Evolutionary conservation across 1,284 basidiomycete genomes (phyloP).

Genomic region (Inonotus obliquus): DNA sequence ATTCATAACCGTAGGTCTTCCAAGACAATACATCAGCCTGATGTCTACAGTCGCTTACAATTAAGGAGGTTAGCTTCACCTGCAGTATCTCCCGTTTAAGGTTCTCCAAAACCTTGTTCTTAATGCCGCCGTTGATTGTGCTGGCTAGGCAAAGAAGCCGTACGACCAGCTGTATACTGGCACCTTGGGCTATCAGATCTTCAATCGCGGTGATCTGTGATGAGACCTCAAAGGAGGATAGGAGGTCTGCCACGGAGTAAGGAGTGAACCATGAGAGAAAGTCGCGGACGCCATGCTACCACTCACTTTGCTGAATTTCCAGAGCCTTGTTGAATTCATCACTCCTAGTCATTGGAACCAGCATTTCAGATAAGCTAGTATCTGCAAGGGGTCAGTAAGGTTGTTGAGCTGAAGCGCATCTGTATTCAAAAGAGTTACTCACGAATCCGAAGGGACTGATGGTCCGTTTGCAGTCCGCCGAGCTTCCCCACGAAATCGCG

Average conservation of each 20-base stretch:
- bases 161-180: constrained; percentile 72
- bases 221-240: constrained; percentile 82
- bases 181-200: constrained; percentile 81
- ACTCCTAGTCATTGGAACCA: constrained; percentile 81
- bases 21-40: background rate
- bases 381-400: constrained; percentile 44
- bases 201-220: constrained; percentile 80
- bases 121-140: constrained; percentile 82
- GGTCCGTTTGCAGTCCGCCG: constrained; percentile 87
- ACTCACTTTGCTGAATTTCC: constrained; percentile 92
- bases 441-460: constrained; percentile 87
- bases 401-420: background rate
- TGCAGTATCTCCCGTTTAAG: constrained; percentile 92
- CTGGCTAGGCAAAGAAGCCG: constrained; percentile 85
- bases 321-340: constrained; percentile 89
- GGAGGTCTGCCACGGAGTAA: constrained; percentile 56
- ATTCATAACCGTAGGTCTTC: constrained; percentile 89
- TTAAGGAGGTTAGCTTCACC: constrained; percentile 38
- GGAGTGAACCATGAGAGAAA: background rate
- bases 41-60: constrained; percentile 14
- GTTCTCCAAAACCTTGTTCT: constrained; percentile 80
- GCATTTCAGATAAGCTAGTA: constrained; percentile 88
- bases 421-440: constrained; percentile 28
- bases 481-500: constrained; percentile 94
- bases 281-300: background rate